Percentiles rank a stretch among this genome's conserved stretches.
These are phyloP conservation scores for Pinus albicaulis DNA, from an alignment of 75 land plant genomes.

Conservation along the genomic window DNA sequence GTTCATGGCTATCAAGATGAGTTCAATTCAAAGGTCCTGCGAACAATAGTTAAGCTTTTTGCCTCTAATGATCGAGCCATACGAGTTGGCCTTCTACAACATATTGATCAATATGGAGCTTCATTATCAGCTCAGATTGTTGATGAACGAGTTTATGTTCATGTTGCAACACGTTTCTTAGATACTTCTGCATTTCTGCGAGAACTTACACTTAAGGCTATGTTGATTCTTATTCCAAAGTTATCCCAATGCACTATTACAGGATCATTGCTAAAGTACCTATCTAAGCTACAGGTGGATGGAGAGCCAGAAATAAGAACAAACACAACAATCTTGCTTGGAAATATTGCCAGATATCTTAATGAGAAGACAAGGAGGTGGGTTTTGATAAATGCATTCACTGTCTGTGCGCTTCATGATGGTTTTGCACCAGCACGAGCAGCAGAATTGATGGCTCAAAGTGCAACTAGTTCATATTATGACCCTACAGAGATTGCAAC, in stretches of 20 bases:
- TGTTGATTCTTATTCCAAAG: conserved; percentile 96
- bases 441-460: conserved; percentile 98
- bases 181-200: conserved; percentile 97
- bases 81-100: conserved; percentile 86
- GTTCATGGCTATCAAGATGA: conserved; percentile 95
- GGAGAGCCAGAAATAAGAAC: conserved; percentile 99
- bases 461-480: conserved; percentile 92
- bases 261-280: conserved; percentile 86
- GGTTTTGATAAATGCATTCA: conserved; percentile 99
- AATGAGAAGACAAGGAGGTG: conserved; percentile 99
- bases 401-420: conserved; percentile 94
- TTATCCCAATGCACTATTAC: conserved; percentile 92
- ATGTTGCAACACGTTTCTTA: conserved; percentile 93
- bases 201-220: conserved; percentile 95
- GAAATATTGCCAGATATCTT: conserved; percentile 88
- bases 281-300: conserved; percentile 99
- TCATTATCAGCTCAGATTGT: conserved; percentile 85
- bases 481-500: conserved; percentile 91
- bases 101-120: conserved; percentile 94
- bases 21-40: conserved; percentile 86
- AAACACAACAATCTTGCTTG: conserved; percentile 96
- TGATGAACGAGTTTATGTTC: conserved; percentile 97
- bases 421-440: conserved; percentile 93
- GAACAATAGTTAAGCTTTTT: conserved; percentile 92
- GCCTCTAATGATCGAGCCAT: conserved; percentile 94